Evolutionary conservation across 2,329 filamentous ascomycete species (phyloP), one percentile per base, ranked within the genome.

Genomic region (Phaeosphaeria sp.): DNA sequence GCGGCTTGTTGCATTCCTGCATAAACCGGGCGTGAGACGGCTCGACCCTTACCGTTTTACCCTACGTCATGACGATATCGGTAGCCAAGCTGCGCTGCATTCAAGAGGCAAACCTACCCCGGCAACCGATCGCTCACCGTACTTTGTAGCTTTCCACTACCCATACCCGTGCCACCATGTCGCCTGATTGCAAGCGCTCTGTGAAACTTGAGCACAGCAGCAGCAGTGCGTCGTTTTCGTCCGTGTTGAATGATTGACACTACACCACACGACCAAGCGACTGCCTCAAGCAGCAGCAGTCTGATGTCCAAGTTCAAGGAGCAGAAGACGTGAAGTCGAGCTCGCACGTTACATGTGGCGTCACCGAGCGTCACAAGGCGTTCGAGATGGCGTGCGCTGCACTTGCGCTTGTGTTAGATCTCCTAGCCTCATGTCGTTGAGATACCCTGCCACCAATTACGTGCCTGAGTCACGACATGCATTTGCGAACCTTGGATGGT

Each of bases 1-100:
- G 43, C 25, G 39, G 45, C 45, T 54, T 51, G 50, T 52, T 50
- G 51, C 46, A 57, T 25, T 52, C 46, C 36, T 54, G 54, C 56
- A 56, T 56, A 55, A 27, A 49, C 22, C 33, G 3, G 30, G 30
- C 30, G 30, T 36, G 30, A 36, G 47, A 47, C 42, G 52, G 46
- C 27, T 30, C 47, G n/a, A 53, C 43, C 60, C 53, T 59, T 58
- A 43, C 57, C 44, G 49, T 45, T 20, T 30, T 54, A 33, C 33
- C 43, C 22, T 51, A 62, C 64, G 64, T 66, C 64, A 66, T 57
- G 56, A 55, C 58, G 56, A 55, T 49, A 54, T 46, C 49, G 48
- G 51, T 49, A 45, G 63, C 55, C 55, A 59, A 63, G 63, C 22
- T 45, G 49, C 49, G 53, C 44, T 58, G 57, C 60, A 59, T 51